Evolutionary conservation across 805 yeast species (phyloP).

Genomic region (Wickerhamiella vanderwaltii): DNA sequence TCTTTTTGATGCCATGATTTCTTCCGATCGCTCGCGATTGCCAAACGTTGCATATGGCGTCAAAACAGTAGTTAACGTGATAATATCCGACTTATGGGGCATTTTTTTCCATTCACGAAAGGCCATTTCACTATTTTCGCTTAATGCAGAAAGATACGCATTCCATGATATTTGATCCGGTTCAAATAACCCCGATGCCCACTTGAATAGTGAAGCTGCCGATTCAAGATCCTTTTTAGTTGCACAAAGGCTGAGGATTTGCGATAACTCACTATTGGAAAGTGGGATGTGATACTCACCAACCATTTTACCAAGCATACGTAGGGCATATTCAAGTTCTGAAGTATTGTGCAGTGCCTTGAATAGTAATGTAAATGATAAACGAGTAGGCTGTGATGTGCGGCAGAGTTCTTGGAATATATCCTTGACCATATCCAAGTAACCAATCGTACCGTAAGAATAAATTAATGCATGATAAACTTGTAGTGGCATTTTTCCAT

Average conservation of each 20-base stretch:
- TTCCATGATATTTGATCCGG: slow-evolving; percentile 25
- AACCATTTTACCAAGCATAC: slow-evolving; percentile 19
- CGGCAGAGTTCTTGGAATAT: slow-evolving; percentile 29
- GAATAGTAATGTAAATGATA: slow-evolving; percentile 30
- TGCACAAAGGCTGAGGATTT: slow-evolving; percentile 24
- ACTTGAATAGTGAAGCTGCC: slow-evolving; percentile 22
- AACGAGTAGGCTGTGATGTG: slow-evolving; percentile 22
- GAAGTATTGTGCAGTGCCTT: slow-evolving; percentile 29
- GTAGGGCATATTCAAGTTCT: slow-evolving; percentile 29
- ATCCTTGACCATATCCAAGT: slow-evolving; percentile 29
- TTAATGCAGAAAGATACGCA: slow-evolving; percentile 26
- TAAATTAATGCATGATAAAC: slow-evolving; percentile 37
- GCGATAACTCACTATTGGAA: slow-evolving; percentile 19
- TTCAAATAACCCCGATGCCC: slow-evolving; percentile 20
- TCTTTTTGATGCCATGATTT: slow-evolving; percentile 14
- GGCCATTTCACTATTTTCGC: slow-evolving; percentile 26
- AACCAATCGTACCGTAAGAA: slow-evolving; percentile 30
- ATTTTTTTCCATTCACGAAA: slow-evolving; percentile 25
- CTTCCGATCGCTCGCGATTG: not conserved
- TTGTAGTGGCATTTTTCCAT: slow-evolving; percentile 35
- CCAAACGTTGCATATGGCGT: slow-evolving; percentile 18
- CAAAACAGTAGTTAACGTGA: slow-evolving; percentile 21
- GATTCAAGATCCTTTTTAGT: slow-evolving; percentile 20
- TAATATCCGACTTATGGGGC: slow-evolving; percentile 15
- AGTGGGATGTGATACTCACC: slow-evolving; percentile 18